Base-by-base conservation (phyloP, 2,329 filamentous ascomycete species). In the Sporothrix dimorphospora region DNA sequence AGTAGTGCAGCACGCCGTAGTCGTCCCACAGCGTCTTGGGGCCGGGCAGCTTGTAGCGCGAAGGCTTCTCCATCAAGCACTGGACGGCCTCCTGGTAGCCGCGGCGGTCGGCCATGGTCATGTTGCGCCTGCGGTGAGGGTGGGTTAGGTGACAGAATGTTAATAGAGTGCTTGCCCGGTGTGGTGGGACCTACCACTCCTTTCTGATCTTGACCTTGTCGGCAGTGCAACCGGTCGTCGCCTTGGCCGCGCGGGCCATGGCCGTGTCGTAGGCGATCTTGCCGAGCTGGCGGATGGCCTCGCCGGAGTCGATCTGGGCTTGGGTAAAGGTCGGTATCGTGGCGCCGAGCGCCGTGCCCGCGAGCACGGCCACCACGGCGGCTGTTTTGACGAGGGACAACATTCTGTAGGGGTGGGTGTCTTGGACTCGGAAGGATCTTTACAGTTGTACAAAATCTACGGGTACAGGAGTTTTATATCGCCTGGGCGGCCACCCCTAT, bases 1-100 rank as follows among this genome's bases (percentile, higher is more conserved):
- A 76, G 71, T 78, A 78, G 74, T 78, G 78, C 45, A 78, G 76
- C 6, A 77, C 78, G 21, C 76, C 78, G 71, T 78, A 79, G 73
- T 79, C 77, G 66, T 79, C 78, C 72, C 73, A 78, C 11, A 74
- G 75, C 30, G 77, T 69, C 70, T 72, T 75, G 61, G 76, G 74
- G 8, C 74, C 71, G 0, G 71, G 69, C 51, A 76, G 53, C 24
- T 72, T 75, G 71, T 77, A 73, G 34, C 73, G 75, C 14, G 76
- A 73, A 42, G 78, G 78, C 70, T 76, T 76, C 19, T 75, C 72
- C 75, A 76, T 77, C 19, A 79, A 72, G 74, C 78, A 80, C 59
- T 75, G 73, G 24, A 80, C 73, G 11, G 75, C 78, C 53, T 76
- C 73, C 61, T 77, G 76, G 69, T 77, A 79, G n/a, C 70, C 74